Base-by-base conservation (phyloP, 768 basidiomycete genomes). In the Lactarius sp. region DNA sequence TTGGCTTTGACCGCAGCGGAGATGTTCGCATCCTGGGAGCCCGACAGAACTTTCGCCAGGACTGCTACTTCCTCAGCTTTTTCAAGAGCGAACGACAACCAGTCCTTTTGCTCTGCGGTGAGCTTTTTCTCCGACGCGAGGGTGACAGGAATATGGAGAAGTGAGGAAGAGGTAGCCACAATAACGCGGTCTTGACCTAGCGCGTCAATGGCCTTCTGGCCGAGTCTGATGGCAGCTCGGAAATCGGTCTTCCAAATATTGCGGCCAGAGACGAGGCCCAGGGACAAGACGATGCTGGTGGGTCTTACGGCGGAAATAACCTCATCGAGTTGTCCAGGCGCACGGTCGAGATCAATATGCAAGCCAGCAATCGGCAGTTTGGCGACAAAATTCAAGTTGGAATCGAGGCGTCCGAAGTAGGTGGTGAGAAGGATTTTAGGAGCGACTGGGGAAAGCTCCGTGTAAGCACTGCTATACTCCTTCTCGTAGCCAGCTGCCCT, bases 171-270 rank as follows among this genome's bases (percentile, higher is more conserved):
- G 46, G 97, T 94, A 44, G 92, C 93, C 71, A 97, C 80, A 72
- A 98, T 86, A 74, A 98, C 91, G 67, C 94, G 92, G 66, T 91
- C 87, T 66, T 81, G 77, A 63, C 95, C 94, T 71, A 98, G 87
- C 47, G 79, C 80, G 58, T 86, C 85, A 70, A 97, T 79, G 52
- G 92, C 94, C 75, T 87, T 89, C 79, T 95, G 87, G 60, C 84
- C 92, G 52, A 84, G 77, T 74, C 87, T 87, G 77, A 94, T 83
- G 62, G 92, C 87, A 59, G 85, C 86, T 67, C 81, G 79, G 70
- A 98, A 87, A 78, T 98, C 95, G 66, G 85, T 88, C 86, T 98
- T 99, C 97, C 97, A 99, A 80, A 99, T 92, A 83, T 98, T 98
- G 74, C 97, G 94, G 59, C 97, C 97, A 51, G 97, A 98, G 68